Conservation (phyloP, 306 rosid genomes). For the Mucuna pruriens region DNA sequence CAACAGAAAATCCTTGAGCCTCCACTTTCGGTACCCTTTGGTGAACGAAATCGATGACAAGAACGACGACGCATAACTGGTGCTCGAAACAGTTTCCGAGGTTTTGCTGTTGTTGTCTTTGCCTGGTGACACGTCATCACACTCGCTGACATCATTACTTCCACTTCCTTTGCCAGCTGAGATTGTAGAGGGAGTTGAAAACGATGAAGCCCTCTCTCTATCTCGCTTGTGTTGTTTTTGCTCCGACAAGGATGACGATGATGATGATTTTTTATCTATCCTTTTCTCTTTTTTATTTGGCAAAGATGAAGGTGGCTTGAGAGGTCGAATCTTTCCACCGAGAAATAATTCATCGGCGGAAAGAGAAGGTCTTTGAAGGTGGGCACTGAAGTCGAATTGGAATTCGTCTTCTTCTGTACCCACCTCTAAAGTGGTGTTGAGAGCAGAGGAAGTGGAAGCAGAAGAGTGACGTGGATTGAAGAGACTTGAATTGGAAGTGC, state of each 20-base stretch:
- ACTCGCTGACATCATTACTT: not conserved
- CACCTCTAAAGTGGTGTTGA: too few species aligned
- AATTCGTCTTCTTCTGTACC: conserved; percentile 62
- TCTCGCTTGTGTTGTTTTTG: conserved; percentile 34
- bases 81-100: conserved; percentile 25
- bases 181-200: not conserved
- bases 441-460: not conserved
- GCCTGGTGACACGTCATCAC: conserved; percentile 32
- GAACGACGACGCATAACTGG: conserved; percentile 43
- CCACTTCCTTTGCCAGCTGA: conserved; percentile 36
- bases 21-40: conserved; percentile 74
- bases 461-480: conserved; percentile 30
- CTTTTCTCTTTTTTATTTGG: not conserved
- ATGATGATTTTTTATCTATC: not conserved
- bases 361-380: conserved; percentile 52
- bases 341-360: conserved; percentile 82
- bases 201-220: conserved; percentile 46
- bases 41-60: conserved; percentile 70
- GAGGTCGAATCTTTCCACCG: conserved; percentile 71
- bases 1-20: conserved; percentile 66
- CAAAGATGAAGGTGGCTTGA: conserved; percentile 33
- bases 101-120: not conserved
- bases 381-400: conserved; percentile 65
- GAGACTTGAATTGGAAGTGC: conserved; percentile 29
- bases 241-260: too few species aligned